These are phyloP conservation scores for Aulographum hederae DNA, from an alignment of 2,329 filamentous ascomycete genomes.

Conservation along the genomic window DNA sequence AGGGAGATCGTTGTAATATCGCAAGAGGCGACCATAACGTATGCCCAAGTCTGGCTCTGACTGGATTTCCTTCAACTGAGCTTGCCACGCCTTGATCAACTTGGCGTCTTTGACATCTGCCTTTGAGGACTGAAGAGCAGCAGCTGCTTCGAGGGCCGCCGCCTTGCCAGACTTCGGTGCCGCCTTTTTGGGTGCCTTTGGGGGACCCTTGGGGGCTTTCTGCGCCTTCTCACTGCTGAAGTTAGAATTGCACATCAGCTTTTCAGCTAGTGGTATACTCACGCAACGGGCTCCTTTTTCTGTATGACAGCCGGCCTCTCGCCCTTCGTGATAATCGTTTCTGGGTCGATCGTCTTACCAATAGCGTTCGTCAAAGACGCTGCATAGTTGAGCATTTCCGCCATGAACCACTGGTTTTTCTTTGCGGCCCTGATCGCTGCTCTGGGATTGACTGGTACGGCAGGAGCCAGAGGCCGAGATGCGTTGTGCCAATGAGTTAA, in stretches of 20 bases:
- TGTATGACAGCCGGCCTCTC: background rate
- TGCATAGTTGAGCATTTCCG: conserved; percentile 49
- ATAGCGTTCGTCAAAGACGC: conserved; percentile 48
- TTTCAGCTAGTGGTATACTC: no score
- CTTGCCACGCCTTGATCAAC: conserved; percentile 2
- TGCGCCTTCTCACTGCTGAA: conserved; percentile 1
- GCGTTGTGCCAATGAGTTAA: conserved; percentile 45
- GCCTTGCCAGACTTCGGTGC: conserved; percentile 4
- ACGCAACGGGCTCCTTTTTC: no score
- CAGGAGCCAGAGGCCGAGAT: conserved; percentile 30
- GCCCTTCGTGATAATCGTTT: conserved; percentile 27
- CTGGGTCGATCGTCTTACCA: conserved; percentile 44
- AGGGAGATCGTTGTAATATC: no score
- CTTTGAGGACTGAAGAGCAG: conserved; percentile 2
- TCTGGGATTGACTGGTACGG: conserved; percentile 12
- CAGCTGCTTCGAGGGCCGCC: conserved; percentile 4
- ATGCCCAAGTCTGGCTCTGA: no score
- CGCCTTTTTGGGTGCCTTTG: conserved; percentile 2
- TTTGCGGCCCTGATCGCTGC: conserved; percentile 20
- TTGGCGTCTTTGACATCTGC: conserved; percentile 1
- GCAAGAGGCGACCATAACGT: no score
- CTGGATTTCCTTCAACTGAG: conserved; percentile 14
- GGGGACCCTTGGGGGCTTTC: conserved; percentile 2
- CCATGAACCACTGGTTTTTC: conserved; percentile 46
- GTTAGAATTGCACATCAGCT: no score